Evolutionary conservation across 805 yeast genomes (phyloP), one percentile per base, ranked within the genome.

Genomic region (Sugiyamaella valdiviana): DNA sequence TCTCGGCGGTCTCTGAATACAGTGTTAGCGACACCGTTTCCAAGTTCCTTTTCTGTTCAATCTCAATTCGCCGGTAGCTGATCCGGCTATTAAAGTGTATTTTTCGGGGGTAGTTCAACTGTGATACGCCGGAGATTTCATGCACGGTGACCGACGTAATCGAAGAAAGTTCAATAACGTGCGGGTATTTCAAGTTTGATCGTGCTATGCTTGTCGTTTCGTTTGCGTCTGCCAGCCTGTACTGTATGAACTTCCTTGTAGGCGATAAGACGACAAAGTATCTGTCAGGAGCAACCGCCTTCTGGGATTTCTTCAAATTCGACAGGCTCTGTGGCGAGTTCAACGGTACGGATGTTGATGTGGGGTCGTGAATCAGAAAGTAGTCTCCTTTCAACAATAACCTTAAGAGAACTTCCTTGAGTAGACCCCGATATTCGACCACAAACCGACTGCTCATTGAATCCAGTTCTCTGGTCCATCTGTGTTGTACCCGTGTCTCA

Each of bases 321-420:
- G 44, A 24, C 6, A 41, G 14, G 9, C 29, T 20, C 16, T 43
- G 39, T 45, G 19, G 2, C 7, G 9, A 14, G 44, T 26, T 29
- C 6, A n/a, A 16, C 20, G 39, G n/a, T 17, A 10, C n/a, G 36
- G 15, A 19, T n/a, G 21, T 36, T 24, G 46, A 19, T 22, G 35
- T 22, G 22, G 46, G 47, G 20, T 36, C 22, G 14, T 23, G 19
- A 14, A 20, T 16, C 36, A 17, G 6, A 12, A 84, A 90, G 95
- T 95, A 87, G 1, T 85, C 76, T 1, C 95, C 95, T 58, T 76
- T 80, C 22, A 87, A 79, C 43, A 87, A 66, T 59, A 80, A 82
- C 49, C 84, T 65, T 41, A 83, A 79, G 57, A 91, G 73, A 66
- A 85, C 93, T 61, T 84, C 89, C 49, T 77, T 76, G 14, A 86